phyloP scores from a whole-genome alignment of 495 filamentous ascomycete species.

The Annulohypoxylon moriforme region DNA sequence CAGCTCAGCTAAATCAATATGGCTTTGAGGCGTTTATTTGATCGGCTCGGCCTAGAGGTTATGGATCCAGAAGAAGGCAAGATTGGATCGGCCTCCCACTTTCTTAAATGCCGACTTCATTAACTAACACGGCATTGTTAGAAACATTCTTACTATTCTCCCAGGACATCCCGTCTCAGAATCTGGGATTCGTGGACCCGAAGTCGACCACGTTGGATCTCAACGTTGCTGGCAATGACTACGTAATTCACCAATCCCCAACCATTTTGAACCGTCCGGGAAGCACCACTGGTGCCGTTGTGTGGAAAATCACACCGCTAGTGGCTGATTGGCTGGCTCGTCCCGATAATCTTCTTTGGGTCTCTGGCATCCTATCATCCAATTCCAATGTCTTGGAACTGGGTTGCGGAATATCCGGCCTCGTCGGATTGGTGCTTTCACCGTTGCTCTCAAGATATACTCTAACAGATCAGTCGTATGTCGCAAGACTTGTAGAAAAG shows the following conservation, averaged over 20 bases:
- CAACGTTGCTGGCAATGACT: constrained; percentile 73
- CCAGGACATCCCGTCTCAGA: constrained; percentile 75
- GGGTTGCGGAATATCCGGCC: constrained; percentile 84
- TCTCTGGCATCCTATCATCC: constrained; percentile 62
- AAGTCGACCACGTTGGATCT: constrained; percentile 73
- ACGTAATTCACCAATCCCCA: constrained; percentile 87
- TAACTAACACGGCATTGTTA: constrained; percentile 50
- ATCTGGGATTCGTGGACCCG: constrained; percentile 87
- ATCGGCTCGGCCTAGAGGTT: constrained; percentile 60
- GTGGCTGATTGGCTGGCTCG: constrained; percentile 84
- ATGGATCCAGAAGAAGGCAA: constrained; percentile 73
- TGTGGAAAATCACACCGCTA: constrained; percentile 89
- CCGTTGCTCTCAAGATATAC: constrained; percentile 73
- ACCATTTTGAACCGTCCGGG: constrained; percentile 77
- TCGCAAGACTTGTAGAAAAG: constrained; percentile 74
- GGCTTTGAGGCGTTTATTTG: constrained; percentile 52
- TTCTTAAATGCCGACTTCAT: constrained; percentile 15
- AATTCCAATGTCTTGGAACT: constrained; percentile 79
- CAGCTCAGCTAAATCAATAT: constrained; percentile 42
- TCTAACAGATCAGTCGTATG: constrained; percentile 90
- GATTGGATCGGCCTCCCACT: constrained; percentile 13
- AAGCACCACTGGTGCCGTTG: constrained; percentile 88
- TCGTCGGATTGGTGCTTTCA: constrained; percentile 74
- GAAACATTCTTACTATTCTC: constrained; percentile 90
- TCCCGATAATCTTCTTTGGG: constrained; percentile 72